Evolutionary conservation across 805 yeast species (phyloP), one percentile per base, ranked within the genome.

Genomic region (Wickerhamiella galacta): DNA sequence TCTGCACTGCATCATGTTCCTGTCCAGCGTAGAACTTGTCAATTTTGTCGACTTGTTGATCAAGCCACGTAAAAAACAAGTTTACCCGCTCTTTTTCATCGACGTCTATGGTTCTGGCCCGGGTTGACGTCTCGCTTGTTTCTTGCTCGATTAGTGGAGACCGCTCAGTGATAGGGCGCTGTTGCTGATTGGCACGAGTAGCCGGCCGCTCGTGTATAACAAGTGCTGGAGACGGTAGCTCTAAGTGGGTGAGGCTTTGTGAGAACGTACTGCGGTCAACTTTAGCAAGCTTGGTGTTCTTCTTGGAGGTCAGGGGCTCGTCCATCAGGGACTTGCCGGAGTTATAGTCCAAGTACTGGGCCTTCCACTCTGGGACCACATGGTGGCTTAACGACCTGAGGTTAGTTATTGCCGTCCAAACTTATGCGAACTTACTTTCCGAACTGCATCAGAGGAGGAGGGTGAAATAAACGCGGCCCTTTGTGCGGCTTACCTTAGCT

Each of bases 61-160:
- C 75, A 4, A 81, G 61, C 92, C 93, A 81, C 2, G 44, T 49
- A n/a, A 63, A 40, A 41, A 81, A 82, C 33, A 65, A 66, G 3
- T 49, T 40, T 28, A 59, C 61, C 9, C 60, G 65, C n/a, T 57
- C 54, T 18, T 22, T n/a, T 24, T 33, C 34, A 18, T n/a, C n/a
- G n/a, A n/a, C n/a, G n/a, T n/a, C n/a, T n/a, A n/a, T n/a, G n/a
- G n/a, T n/a, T n/a, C n/a, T n/a, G n/a, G n/a, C n/a, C n/a, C n/a
- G n/a, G n/a, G n/a, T n/a, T n/a, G n/a, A n/a, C n/a, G n/a, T n/a
- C n/a, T n/a, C n/a, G n/a, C n/a, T n/a, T n/a, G n/a, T n/a, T n/a
- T n/a, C n/a, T n/a, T n/a, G n/a, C n/a, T n/a, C 16, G 12, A 32
- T 28, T 16, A 33, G 21, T n/a, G 40, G 40, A 19, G 36, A 26